Percentiles rank a stretch among this genome's conserved stretches.
Conservation (phyloP, 1,284 basidiomycete species). For the Ceratobasidium sp. region DNA sequence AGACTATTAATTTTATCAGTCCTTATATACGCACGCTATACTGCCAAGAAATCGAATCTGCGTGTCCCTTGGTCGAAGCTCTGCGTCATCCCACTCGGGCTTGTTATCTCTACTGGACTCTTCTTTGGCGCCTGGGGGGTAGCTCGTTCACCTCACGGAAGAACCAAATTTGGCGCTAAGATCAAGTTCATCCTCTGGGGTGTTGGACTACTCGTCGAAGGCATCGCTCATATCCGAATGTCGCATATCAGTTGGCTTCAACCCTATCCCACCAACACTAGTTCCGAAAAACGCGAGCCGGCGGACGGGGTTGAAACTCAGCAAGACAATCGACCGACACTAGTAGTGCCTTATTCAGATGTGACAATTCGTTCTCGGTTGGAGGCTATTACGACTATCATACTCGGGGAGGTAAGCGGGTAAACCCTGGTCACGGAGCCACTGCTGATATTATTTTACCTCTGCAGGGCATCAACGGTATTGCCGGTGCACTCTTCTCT, state of each 20-base stretch:
- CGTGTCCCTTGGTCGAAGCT: background rate
- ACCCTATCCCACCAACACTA: too few relatives aligned
- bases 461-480: constrained; percentile 25
- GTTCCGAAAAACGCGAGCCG: too few relatives aligned
- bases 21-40: constrained; percentile 1
- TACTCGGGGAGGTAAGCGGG: constrained; percentile 16
- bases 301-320: too few relatives aligned
- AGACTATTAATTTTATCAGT: background rate
- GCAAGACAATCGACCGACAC: background rate
- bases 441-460: background rate
- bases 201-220: constrained; percentile 8
- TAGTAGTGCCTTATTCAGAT: constrained; percentile 19
- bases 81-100: constrained; percentile 13
- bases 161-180: background rate
- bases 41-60: background rate
- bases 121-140: constrained; percentile 28
- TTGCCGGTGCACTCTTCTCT: constrained; percentile 11
- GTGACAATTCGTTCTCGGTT: background rate
- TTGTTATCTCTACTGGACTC: constrained; percentile 8
- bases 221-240: background rate
- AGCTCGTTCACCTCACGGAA: background rate
- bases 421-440: background rate
- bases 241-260: background rate
- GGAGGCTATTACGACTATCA: constrained; percentile 28
- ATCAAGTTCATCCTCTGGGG: constrained; percentile 28